phyloP scores from a whole-genome alignment of 2,329 filamentous ascomycete genomes.

The Penicillium italicum region DNA sequence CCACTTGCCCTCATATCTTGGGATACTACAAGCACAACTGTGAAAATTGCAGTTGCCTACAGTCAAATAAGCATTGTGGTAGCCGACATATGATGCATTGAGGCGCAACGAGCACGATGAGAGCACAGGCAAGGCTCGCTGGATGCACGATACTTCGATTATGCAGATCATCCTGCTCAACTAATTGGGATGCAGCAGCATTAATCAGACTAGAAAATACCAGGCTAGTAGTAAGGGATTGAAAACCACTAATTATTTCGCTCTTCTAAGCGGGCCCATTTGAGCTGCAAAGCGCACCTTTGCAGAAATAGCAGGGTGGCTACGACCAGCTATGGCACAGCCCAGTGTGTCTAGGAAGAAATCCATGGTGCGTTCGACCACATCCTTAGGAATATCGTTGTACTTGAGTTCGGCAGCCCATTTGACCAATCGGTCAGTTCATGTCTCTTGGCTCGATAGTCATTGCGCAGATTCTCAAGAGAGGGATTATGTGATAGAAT shows the following conservation, averaged over 20 bases:
- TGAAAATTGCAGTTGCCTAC: conserved; percentile 31
- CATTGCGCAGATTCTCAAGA: not conserved
- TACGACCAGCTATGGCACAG: conserved; percentile 31
- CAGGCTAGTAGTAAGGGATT: conserved; percentile 22
- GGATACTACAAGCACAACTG: conserved; percentile 29
- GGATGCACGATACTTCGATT: conserved; percentile 36
- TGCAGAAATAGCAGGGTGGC: conserved; percentile 28
- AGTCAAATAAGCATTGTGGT: not conserved
- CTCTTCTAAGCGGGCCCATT: conserved; percentile 29
- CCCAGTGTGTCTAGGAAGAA: conserved; percentile 32
- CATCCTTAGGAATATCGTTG: conserved; percentile 22
- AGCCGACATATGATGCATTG: not conserved
- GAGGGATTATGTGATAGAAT: not conserved
- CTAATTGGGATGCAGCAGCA: conserved; percentile 32
- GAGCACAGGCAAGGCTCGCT: conserved; percentile 15
- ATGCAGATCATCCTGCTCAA: conserved; percentile 35
- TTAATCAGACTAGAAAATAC: conserved; percentile 33
- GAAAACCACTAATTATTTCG: conserved; percentile 27
- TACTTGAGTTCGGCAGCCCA: conserved; percentile 24
- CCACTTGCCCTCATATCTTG: conserved; percentile 29
- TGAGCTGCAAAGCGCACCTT: conserved; percentile 22
- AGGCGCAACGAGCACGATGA: not conserved
- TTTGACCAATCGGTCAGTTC: conserved; percentile 21
- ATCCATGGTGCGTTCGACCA: conserved; percentile 31
- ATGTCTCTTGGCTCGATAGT: conserved; percentile 8